A percentile compares a stretch with the other conserved stretches of the same genome.
Conservation (phyloP, 495 filamentous ascomycete genomes). For the Aspergillus homomorphus region DNA sequence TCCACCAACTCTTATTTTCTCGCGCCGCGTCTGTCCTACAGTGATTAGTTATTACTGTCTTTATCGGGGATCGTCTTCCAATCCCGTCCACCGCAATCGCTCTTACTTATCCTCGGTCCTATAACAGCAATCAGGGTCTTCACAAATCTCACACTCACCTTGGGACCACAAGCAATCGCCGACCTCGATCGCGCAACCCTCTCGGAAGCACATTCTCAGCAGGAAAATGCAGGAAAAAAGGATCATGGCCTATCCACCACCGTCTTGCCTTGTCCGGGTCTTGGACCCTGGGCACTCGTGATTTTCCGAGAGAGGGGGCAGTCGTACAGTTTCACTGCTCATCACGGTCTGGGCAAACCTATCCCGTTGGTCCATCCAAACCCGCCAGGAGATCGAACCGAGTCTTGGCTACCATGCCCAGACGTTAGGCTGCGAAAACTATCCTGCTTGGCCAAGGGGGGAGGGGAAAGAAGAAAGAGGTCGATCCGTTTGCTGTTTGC, state of each 20-base stretch:
- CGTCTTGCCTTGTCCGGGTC: background rate
- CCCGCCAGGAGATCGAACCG: constrained; percentile 2
- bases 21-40: background rate
- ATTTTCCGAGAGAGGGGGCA: background rate
- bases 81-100: background rate
- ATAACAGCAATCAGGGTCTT: too few relatives aligned
- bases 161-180: too few relatives aligned
- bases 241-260: background rate
- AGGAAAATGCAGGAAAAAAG: background rate
- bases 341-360: background rate
- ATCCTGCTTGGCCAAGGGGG: background rate
- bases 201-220: too few relatives aligned
- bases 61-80: background rate
- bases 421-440: constrained; percentile 2
- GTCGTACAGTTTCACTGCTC: background rate
- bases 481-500: background rate
- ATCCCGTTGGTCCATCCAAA: background rate
- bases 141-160: too few relatives aligned
- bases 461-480: background rate
- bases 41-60: background rate
- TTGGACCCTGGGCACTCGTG: background rate
- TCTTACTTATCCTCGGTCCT: background rate
- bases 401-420: constrained; percentile 3
- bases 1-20: constrained; percentile 1
- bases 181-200: too few relatives aligned